Base-by-base conservation (phyloP, 495 filamentous ascomycete species). In the Mycothermus thermophilus region DNA sequence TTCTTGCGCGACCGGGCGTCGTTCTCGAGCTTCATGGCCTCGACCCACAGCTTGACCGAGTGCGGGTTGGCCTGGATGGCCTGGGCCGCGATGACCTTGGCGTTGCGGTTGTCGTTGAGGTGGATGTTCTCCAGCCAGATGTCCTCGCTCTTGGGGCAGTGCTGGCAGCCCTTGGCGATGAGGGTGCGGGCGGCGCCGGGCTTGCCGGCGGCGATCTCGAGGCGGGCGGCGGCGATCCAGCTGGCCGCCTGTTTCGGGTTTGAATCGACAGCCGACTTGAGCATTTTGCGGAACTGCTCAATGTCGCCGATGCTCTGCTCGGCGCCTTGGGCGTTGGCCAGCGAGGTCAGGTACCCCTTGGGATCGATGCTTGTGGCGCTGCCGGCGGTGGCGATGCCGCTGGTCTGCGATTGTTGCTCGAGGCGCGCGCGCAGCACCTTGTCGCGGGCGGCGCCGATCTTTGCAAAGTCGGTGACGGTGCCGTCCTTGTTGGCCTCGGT, bases 381-480 rank as follows among this genome's bases (percentile, higher is more conserved):
- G 20, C 90, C 90, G 1, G 72, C 62, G 5, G 80, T 69, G 25
- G 85, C 81, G n/a, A 72, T 71, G 8, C 74, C 75, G 26, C 62
- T 63, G 18, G 67, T 79, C 34, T 77, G 65, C 8, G 83, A 86
- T 25, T 85, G 85, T 54, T 92, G 82, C 46, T 96, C 90, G 7
- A 99, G 71, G 34, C 81, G 72, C 8, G 93, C 90, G 47, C 90
- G 74, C 13, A 99, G 70, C 4, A 93, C 88, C 52, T 88, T 93
- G 58, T 93, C 83, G 60, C 88, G 74, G 26, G 90, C 90, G 22
- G 84, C 83, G 50, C 92, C 90, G 42, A 99, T 95, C 50, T 94
- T 79, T n/a, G 86, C 85, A 50, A 97, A 97, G 50, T 97, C 93
- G 11, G 88, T 96, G 71, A 93, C 84, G 3, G 83, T 88, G 2